Evolutionary conservation across 148 eudicot species (phyloP).

Genomic region (Suaeda aralocaspica): DNA sequence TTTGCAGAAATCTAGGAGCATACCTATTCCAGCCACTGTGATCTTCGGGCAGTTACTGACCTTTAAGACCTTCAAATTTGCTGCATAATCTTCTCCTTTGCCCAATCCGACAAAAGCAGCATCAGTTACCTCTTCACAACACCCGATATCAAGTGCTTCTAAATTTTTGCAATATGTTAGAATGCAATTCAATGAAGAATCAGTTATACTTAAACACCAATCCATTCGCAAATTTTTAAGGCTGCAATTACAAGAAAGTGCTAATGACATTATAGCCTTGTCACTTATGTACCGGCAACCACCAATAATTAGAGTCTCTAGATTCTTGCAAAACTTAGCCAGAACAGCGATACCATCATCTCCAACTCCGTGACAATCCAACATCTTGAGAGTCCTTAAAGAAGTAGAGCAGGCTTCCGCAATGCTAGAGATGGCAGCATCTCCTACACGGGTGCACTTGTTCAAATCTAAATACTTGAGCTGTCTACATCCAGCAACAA

Average conservation of each 20-base stretch:
- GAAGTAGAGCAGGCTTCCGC: constrained; percentile 62
- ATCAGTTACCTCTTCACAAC: constrained; percentile 89
- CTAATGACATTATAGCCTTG: constrained; percentile 52
- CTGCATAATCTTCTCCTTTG: constrained; percentile 34
- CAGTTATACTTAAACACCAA: constrained; percentile 85
- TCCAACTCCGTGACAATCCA: constrained; percentile 76
- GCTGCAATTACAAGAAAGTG: constrained; percentile 42
- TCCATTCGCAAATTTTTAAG: constrained; percentile 77
- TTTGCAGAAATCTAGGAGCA: constrained; percentile 55
- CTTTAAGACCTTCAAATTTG: constrained; percentile 59
- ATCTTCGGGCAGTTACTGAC: constrained; percentile 77
- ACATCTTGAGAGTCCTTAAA: constrained; percentile 57
- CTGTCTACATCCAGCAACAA: constrained; percentile 62
- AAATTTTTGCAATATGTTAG: constrained; percentile 56
- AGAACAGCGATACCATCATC: constrained; percentile 57
- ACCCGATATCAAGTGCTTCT: constrained; percentile 76
- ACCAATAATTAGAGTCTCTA: constrained; percentile 80
- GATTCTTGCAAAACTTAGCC: constrained; percentile 58
- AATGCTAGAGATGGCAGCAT: constrained; percentile 53
- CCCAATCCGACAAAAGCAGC: constrained; percentile 64
- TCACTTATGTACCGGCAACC: constrained; percentile 74
- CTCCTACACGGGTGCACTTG: constrained; percentile 82
- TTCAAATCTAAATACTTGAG: constrained; percentile 60
- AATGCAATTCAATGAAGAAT: constrained; percentile 55
- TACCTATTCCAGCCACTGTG: constrained; percentile 55